phyloP scores from a whole-genome alignment of 1,139 yeast species.

The Protomyces macrosporus region DNA sequence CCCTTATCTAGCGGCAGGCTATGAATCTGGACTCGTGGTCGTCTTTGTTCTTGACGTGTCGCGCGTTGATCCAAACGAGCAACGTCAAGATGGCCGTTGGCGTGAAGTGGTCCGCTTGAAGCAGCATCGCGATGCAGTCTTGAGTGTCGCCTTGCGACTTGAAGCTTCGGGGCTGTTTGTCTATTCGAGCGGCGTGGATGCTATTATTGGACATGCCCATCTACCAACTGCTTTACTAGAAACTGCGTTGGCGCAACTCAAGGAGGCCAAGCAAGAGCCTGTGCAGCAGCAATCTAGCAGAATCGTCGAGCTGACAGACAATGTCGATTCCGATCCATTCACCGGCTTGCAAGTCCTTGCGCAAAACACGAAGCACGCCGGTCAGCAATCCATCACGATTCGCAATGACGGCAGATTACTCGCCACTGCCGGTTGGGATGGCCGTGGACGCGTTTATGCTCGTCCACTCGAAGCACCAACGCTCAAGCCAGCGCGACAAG shows the following conservation, averaged over 20 bases:
- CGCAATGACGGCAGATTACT: slow-evolving; percentile 6
- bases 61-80: background rate
- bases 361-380: slow-evolving; percentile 9
- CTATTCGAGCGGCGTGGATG: slow-evolving; percentile 13
- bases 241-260: background rate
- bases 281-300: no score
- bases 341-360: background rate
- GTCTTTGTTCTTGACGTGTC: background rate
- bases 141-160: background rate
- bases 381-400: slow-evolving; percentile 11
- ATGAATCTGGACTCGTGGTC: slow-evolving; percentile 11
- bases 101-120: background rate
- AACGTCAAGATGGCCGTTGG: slow-evolving; percentile 15
- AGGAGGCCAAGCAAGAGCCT: background rate
- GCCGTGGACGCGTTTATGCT: slow-evolving; percentile 1
- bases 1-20: slow-evolving; percentile 12
- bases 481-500: background rate
- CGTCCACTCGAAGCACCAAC: no score
- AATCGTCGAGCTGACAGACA: background rate
- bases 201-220: background rate
- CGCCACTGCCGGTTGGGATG: slow-evolving; percentile 19
- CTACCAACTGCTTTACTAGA: background rate
- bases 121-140: slow-evolving; percentile 16
- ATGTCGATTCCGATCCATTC: no score
- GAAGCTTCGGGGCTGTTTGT: background rate